A percentile compares a stretch with the other conserved stretches of the same genome.
Conservation (phyloP, 192 early-diverging fungal genomes). For the Podila verticillata region DNA sequence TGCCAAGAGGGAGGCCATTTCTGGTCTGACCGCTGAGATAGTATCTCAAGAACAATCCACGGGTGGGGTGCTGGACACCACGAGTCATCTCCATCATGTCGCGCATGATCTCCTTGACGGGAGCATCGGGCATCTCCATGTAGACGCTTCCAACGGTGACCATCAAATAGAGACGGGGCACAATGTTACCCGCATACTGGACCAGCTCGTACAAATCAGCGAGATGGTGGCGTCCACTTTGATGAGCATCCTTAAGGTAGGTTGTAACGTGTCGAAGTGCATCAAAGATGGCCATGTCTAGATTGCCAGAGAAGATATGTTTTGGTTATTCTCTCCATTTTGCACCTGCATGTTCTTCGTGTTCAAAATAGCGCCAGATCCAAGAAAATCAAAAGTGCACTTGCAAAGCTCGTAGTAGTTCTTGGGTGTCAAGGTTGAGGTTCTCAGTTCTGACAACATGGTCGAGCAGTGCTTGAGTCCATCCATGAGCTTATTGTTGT, state of each 20-base stretch:
- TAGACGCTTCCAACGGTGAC: slow-evolving; percentile 97
- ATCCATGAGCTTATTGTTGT: slow-evolving; percentile 93
- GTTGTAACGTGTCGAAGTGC: slow-evolving; percentile 92
- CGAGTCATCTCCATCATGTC: slow-evolving; percentile 99
- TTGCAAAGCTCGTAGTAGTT: slow-evolving; percentile 99
- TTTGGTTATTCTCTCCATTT: not conserved
- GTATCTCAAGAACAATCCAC: slow-evolving; percentile 96
- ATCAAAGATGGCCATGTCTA: slow-evolving; percentile 98
- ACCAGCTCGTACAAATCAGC: slow-evolving; percentile 98
- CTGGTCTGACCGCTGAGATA: slow-evolving; percentile 95
- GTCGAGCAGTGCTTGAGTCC: slow-evolving; percentile 98
- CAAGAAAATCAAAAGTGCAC: slow-evolving; percentile 21
- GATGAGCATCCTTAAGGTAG: slow-evolving; percentile 93
- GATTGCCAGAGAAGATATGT: slow-evolving; percentile 1
- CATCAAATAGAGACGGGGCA: slow-evolving; percentile 99
- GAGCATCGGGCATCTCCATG: slow-evolving; percentile 93
- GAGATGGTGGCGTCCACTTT: slow-evolving; percentile 79
- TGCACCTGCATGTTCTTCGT: not conserved
- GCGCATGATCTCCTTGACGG: slow-evolving; percentile 95
- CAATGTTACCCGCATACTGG: slow-evolving; percentile 97
- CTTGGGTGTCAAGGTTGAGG: slow-evolving; percentile 94
- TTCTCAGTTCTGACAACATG: slow-evolving; percentile 96
- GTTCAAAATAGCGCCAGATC: not conserved
- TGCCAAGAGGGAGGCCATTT: slow-evolving; percentile 90
- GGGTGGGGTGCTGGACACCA: slow-evolving; percentile 98